Base-by-base conservation (phyloP, 768 basidiomycete species). In the Phaeolepiota aurea region DNA sequence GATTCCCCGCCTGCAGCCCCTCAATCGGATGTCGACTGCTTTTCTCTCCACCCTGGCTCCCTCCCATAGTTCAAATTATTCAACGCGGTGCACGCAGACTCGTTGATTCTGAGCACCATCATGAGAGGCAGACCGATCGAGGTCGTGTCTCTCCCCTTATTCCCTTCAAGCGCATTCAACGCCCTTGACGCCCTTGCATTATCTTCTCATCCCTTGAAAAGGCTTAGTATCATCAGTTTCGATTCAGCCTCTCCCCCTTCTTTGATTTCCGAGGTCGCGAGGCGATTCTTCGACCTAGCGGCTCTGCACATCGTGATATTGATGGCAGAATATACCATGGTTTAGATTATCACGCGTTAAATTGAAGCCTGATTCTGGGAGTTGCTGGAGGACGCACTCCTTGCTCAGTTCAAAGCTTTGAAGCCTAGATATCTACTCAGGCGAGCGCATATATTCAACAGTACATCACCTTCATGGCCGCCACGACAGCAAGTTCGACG, bases 381-480 rank as follows among this genome's bases (percentile, higher is more conserved):
- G 18, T 51, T 63, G 7, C 50, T 80, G 7, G 52, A 69, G 39
- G 68, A 61, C 14, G 62, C 64, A 0, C 51, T 60, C 20, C 56
- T 81, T 3, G 44, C 57, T 15, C 55, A 55, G 3, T 80, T 82
- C 44, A 69, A 55, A 33, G 54, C 60, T 12, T 50, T 72, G 5
- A 54, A 40, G 21, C 48, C 44, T 12, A 7, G 10, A 28, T 15
- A 19, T n/a, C 44, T 15, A 11, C 23, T 22, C 33, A 7, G 12
- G 33, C 33, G 7, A 35, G 32, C 12, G 43, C n/a, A 40, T 12
- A 32, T 44, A 35, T 45, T 56, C 33, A 14, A 7, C 51, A 74
- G 46, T 79, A 77, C 44, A 66, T 81, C 15, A 80, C 79, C 5
- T 77, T 78, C 50, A 77, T 82, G 66, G 73, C 74, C 2, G 66